These are phyloP conservation scores for Tirmania nivea DNA, from an alignment of 495 filamentous ascomycete species.

Conservation along the genomic window DNA sequence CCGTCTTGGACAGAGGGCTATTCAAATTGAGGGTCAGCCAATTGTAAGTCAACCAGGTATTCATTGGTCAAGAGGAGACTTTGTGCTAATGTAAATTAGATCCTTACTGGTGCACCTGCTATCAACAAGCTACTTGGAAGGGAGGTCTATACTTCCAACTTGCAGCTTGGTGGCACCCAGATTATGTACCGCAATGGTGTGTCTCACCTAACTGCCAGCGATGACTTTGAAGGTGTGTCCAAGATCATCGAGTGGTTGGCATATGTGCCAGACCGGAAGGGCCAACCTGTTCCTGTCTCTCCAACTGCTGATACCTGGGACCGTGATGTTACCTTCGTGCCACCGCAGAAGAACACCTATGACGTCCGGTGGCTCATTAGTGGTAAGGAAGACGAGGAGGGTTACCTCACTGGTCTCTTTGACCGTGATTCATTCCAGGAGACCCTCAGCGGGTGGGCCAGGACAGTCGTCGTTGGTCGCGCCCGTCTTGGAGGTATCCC, in stretches of 20 bases:
- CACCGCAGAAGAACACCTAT: conserved; percentile 70
- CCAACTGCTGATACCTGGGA: conserved; percentile 79
- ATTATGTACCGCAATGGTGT: conserved; percentile 99
- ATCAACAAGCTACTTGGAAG: conserved; percentile 96
- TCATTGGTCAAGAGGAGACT: not conserved
- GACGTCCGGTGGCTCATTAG: conserved; percentile 84
- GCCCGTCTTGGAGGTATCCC: conserved; percentile 94
- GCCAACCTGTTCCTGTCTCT: conserved; percentile 67
- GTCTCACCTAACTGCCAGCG: conserved; percentile 91
- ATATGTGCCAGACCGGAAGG: conserved; percentile 85
- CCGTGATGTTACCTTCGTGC: conserved; percentile 67
- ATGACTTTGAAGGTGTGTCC: conserved; percentile 92
- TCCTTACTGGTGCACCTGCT: conserved; percentile 88
- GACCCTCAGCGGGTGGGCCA: conserved; percentile 87
- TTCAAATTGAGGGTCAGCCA: conserved; percentile 96
- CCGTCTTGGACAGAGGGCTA: conserved; percentile 88
- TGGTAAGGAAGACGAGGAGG: conserved; percentile 71
- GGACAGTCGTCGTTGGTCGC: conserved; percentile 88
- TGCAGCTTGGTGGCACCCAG: conserved; percentile 96
- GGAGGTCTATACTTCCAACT: conserved; percentile 96
- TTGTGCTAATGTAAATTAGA: conserved; percentile 22
- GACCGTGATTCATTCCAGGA: conserved; percentile 94
- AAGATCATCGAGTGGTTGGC: conserved; percentile 98
- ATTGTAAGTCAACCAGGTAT: conserved; percentile 28
- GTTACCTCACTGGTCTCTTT: conserved; percentile 79